phyloP scores from a whole-genome alignment of 176 grass and related monocot genomes.

The Raddia distichophylla region DNA sequence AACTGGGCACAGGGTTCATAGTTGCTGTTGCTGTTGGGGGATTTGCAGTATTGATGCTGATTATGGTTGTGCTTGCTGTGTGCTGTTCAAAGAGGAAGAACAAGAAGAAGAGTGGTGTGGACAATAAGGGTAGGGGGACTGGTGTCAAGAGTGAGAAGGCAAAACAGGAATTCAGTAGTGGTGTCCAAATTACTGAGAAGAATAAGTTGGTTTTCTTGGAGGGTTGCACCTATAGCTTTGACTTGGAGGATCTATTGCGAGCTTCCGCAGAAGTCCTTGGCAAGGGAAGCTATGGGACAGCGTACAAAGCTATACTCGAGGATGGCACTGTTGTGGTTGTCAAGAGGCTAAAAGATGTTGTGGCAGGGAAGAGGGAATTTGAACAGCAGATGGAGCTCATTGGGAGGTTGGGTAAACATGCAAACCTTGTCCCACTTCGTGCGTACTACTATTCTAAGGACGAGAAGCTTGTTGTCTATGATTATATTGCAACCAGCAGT shows the following conservation, averaged over 20 bases:
- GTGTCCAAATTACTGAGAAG: slow-evolving; percentile 75
- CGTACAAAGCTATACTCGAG: slow-evolving; percentile 89
- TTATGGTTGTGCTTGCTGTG: slow-evolving; percentile 57
- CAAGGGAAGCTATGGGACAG: slow-evolving; percentile 94
- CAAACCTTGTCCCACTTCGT: slow-evolving; percentile 69
- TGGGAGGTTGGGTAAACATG: slow-evolving; percentile 61
- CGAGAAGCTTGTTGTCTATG: slow-evolving; percentile 93
- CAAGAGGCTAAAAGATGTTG: slow-evolving; percentile 86
- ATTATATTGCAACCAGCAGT: slow-evolving; percentile 67
- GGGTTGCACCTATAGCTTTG: slow-evolving; percentile 88
- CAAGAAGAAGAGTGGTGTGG: slow-evolving; percentile 41
- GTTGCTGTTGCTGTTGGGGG: slow-evolving; percentile 77
- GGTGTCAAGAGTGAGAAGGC: slow-evolving; percentile 61
- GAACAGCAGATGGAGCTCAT: slow-evolving; percentile 97
- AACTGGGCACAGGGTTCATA: slow-evolving; percentile 67
- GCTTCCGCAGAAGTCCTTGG: slow-evolving; percentile 98
- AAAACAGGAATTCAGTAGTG: slow-evolving; percentile 80
- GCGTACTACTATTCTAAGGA: slow-evolving; percentile 99
- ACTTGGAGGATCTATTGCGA: slow-evolving; percentile 90
- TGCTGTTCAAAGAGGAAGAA: slow-evolving; percentile 69
- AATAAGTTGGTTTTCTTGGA: slow-evolving; percentile 94
- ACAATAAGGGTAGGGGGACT: slow-evolving; percentile 45
- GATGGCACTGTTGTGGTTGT: slow-evolving; percentile 90
- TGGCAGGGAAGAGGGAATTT: slow-evolving; percentile 87
- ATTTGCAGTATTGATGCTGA: slow-evolving; percentile 66